These are phyloP conservation scores for Aureobasidium namibiae DNA, from an alignment of 2,329 filamentous ascomycete species.

Conservation along the genomic window DNA sequence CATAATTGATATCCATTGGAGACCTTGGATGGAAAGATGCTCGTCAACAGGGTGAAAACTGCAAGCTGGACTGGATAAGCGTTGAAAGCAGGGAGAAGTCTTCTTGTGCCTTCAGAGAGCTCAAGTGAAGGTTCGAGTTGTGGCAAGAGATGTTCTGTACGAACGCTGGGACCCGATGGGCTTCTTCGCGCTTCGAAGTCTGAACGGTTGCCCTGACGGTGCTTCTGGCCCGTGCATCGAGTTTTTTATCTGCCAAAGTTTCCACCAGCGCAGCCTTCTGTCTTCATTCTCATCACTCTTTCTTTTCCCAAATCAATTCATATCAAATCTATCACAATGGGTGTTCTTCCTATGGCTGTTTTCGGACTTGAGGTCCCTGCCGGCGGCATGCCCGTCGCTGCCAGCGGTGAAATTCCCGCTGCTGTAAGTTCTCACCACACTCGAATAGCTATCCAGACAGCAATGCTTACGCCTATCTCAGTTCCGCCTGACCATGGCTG, in stretches of 20 bases:
- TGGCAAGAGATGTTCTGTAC: neutral
- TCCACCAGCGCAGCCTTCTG: neutral
- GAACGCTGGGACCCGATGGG: neutral
- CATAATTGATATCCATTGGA: neutral
- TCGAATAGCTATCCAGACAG: neutral
- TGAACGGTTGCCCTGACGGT: neutral
- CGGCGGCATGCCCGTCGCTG: slow-evolving; percentile 74
- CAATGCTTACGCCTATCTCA: slow-evolving; percentile 30
- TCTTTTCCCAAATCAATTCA: slow-evolving; percentile 3
- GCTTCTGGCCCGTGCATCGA: neutral
- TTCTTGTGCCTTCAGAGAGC: neutral
- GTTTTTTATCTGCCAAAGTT: neutral
- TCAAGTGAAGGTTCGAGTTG: neutral
- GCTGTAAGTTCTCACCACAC: slow-evolving; percentile 55
- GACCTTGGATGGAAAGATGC: neutral
- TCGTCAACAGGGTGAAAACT: neutral
- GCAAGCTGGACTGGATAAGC: neutral
- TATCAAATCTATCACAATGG: slow-evolving; percentile 15
- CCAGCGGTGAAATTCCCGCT: slow-evolving; percentile 68
- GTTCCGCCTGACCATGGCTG: slow-evolving; percentile 98
- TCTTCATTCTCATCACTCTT: slow-evolving; percentile 11
- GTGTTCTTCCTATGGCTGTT: slow-evolving; percentile 55
- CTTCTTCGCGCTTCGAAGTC: neutral
- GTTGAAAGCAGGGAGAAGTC: no score
- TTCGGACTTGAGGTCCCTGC: slow-evolving; percentile 89